Conservation (phyloP, 331 rosid species). For the Acacia pycnantha region DNA sequence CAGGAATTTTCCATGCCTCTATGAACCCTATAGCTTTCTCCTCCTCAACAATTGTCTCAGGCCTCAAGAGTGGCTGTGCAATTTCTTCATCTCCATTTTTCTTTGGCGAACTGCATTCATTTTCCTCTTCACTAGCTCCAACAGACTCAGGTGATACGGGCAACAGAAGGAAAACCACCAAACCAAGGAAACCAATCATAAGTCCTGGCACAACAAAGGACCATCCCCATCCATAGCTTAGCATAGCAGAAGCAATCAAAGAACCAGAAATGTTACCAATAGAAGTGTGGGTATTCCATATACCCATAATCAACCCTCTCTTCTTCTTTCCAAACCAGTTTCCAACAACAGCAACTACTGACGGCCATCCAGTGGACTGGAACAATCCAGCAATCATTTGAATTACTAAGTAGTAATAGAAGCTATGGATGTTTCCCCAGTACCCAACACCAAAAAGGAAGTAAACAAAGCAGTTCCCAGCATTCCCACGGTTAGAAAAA, state of each 20-base stretch:
- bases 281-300: conserved; percentile 99
- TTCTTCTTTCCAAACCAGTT: conserved; percentile 96
- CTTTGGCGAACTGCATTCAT: conserved; percentile 50
- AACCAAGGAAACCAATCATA: conserved; percentile 56
- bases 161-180: conserved; percentile 64
- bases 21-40: conserved; percentile 74
- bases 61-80: conserved; percentile 53
- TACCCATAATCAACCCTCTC: conserved; percentile 97
- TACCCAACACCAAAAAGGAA: conserved; percentile 78
- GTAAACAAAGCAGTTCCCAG: conserved; percentile 90
- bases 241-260: conserved; percentile 77
- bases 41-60: conserved; percentile 33
- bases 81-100: conserved; percentile 57
- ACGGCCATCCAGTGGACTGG: conserved; percentile 99
- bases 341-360: conserved; percentile 92
- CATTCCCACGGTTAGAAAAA: conserved; percentile 85
- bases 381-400: conserved; percentile 95
- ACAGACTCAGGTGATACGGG: conserved; percentile 75
- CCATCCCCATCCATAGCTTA: conserved; percentile 98
- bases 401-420: conserved; percentile 59
- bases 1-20: conserved; percentile 96
- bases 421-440: conserved; percentile 76
- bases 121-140: conserved; percentile 57
- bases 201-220: conserved; percentile 85
- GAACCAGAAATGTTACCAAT: conserved; percentile 93